Conservation (phyloP, 495 filamentous ascomycete species). For the Hyaloscypha bicolor region DNA sequence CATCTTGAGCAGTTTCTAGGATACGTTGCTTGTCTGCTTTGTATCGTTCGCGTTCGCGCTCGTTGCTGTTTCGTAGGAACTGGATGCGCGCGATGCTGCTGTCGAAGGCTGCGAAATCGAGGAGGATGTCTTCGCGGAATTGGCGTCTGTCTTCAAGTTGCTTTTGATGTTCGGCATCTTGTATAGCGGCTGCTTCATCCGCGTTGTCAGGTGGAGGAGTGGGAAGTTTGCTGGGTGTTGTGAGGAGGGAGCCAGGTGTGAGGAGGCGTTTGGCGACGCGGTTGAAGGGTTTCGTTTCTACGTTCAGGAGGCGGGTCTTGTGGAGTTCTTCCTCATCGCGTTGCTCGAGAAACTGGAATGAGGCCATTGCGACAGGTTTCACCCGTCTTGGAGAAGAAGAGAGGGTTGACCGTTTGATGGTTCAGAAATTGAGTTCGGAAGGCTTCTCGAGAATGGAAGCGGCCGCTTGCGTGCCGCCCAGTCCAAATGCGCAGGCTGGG, state of each 20-base stretch:
- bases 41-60: conserved; percentile 83
- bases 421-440: neutral
- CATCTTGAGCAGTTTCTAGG: conserved; percentile 68
- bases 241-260: conserved; percentile 61
- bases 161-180: conserved; percentile 46
- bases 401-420: conserved; percentile 23
- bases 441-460: conserved; percentile 1
- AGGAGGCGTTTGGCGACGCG: conserved; percentile 82
- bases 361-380: conserved; percentile 30
- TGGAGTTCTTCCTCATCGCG: conserved; percentile 79
- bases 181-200: conserved; percentile 40
- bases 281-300: conserved; percentile 93
- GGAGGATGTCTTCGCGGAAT: conserved; percentile 77
- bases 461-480: conserved; percentile 5
- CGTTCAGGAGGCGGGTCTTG: conserved; percentile 83
- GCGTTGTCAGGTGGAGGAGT: conserved; percentile 70
- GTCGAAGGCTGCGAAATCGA: conserved; percentile 92
- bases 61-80: conserved; percentile 81
- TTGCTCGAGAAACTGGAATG: conserved; percentile 46
- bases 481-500: neutral
- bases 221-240: conserved; percentile 55
- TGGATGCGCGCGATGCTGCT: conserved; percentile 86
- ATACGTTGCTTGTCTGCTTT: conserved; percentile 78
- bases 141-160: conserved; percentile 55
- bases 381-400: neutral